phyloP scores from a whole-genome alignment of 1,139 yeast species.

The Geotrichum histeridarum region DNA sequence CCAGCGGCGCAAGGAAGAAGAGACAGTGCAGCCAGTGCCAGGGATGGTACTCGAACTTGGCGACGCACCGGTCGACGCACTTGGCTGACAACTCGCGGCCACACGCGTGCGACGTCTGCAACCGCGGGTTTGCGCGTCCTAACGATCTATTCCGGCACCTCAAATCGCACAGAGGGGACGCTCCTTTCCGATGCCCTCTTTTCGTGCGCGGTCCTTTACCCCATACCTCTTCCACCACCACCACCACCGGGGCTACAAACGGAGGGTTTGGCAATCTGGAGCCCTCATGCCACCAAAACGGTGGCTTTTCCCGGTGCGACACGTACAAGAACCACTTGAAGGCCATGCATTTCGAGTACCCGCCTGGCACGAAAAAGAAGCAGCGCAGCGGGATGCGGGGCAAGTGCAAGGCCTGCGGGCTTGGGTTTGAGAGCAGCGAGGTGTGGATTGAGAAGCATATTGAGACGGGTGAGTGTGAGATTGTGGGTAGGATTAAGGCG shows the following conservation, averaged over 20 bases:
- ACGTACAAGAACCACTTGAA: conserved; percentile 87
- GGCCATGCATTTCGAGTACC: conserved; percentile 86
- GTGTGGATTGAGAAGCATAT: conserved; percentile 75
- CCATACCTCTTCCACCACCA: conserved; percentile 4
- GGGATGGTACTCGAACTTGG: conserved; percentile 68
- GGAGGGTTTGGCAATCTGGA: conserved; percentile 40
- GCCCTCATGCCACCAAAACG: conserved; percentile 62
- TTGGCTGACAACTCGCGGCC: conserved; percentile 54
- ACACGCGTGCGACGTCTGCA: conserved; percentile 65
- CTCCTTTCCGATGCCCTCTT: conserved; percentile 37
- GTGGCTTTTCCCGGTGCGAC: conserved; percentile 82
- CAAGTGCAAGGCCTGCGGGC: conserved; percentile 70
- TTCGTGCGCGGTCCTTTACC: conserved; percentile 16
- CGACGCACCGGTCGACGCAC: conserved; percentile 83
- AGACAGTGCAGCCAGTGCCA: conserved; percentile 82
- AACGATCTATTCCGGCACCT: conserved; percentile 81
- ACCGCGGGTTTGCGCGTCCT: conserved; percentile 84
- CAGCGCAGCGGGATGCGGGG: conserved; percentile 68
- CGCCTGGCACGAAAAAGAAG: conserved; percentile 77
- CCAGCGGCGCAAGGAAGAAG: conserved; percentile 47
- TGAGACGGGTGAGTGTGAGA: conserved; percentile 50
- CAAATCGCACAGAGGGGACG: conserved; percentile 56
- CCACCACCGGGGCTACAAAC: conserved; percentile 21
- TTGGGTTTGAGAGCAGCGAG: conserved; percentile 61
- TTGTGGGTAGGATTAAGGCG: conserved; percentile 29